Base-by-base conservation (phyloP, 2,329 filamentous ascomycete genomes). In the Tolypocladium cylindrosporum region DNA sequence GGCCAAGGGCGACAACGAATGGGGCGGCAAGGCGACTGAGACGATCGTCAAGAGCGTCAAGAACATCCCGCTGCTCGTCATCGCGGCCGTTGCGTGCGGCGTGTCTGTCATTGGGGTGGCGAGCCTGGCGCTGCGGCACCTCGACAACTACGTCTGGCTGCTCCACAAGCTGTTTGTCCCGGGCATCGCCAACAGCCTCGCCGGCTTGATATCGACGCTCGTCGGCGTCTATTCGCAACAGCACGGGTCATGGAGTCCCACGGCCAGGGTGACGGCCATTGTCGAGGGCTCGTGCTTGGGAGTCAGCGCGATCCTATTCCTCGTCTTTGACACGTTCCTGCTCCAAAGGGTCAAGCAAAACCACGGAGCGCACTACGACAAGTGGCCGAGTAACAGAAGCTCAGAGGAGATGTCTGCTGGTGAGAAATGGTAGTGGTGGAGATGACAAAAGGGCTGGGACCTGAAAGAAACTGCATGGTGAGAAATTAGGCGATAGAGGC, bases 141-240 rank as follows among this genome's bases (percentile, higher is more conserved):
- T 74, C 43, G 63, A 66, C 19, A 82, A 83, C 61, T 81, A 82
- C 58, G 72, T 82, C 21, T 84, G 79, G 80, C 69, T 82, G 27
- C 70, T 80, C 10, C 79, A 81, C 64, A 72, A 74, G 58, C 68
- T 83, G 14, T 80, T 82, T 61, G 59, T 80, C 60, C 74, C 74
- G 1, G 69, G 72, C 0, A 62, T 74, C 14, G 66, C 80, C 55
- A 80, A 81, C 64, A 76, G 75, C 16, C 61, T 77, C 16, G 79
- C 77, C 6, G 80, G 80, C 1, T 61, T 82, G 36, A 70, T 82
- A 8, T 76, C 75, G 1, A 79, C 79, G 0, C 61, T 82, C 6
- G 71, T 79, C 4, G 76, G 75, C 61, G 72, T 83, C 4, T 81
- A 81, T 59, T 73, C 76, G 19, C 75, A 77, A 56, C 74, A 79